These are phyloP conservation scores for Boletus barrowsii DNA, from an alignment of 768 basidiomycete genomes.

Conservation along the genomic window DNA sequence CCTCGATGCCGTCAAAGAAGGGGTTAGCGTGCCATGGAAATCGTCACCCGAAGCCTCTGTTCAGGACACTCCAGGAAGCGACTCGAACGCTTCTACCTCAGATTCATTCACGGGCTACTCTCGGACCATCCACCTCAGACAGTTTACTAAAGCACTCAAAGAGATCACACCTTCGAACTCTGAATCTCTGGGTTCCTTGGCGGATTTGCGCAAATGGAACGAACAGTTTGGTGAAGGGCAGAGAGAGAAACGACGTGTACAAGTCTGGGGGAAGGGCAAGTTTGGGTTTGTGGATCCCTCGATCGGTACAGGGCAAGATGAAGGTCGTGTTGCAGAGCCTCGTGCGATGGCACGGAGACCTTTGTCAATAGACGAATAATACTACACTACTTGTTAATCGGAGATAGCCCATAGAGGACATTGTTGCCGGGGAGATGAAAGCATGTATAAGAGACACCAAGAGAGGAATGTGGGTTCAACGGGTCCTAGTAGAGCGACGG, in stretches of 20 bases:
- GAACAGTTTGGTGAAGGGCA: conserved; percentile 91
- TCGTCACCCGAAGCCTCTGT: conserved; percentile 4
- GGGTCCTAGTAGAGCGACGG: conserved; percentile 20
- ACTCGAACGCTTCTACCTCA: conserved; percentile 7
- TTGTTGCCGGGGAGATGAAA: not conserved
- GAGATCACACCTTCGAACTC: conserved; percentile 91
- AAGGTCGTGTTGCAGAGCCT: conserved; percentile 41
- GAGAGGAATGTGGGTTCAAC: conserved; percentile 5
- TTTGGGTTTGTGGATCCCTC: conserved; percentile 76
- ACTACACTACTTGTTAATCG: conserved; percentile 20
- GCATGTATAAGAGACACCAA: no score
- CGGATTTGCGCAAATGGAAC: conserved; percentile 84
- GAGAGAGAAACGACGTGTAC: conserved; percentile 58
- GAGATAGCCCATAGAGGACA: conserved; percentile 7
- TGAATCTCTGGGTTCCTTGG: conserved; percentile 71
- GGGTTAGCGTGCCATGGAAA: conserved; percentile 76
- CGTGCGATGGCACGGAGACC: conserved; percentile 11
- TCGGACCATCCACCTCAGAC: conserved; percentile 50
- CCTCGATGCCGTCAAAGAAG: conserved; percentile 86
- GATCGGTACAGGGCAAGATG: conserved; percentile 32
- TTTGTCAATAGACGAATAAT: conserved; percentile 26
- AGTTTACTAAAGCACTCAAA: conserved; percentile 81
- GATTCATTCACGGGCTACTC: conserved; percentile 8
- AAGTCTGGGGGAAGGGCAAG: conserved; percentile 82
- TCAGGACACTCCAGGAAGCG: not conserved